Percentiles rank a stretch among this genome's conserved stretches.
These are phyloP conservation scores for Penicillium sp. DNA, from an alignment of 2,329 filamentous ascomycete species.

Conservation along the genomic window DNA sequence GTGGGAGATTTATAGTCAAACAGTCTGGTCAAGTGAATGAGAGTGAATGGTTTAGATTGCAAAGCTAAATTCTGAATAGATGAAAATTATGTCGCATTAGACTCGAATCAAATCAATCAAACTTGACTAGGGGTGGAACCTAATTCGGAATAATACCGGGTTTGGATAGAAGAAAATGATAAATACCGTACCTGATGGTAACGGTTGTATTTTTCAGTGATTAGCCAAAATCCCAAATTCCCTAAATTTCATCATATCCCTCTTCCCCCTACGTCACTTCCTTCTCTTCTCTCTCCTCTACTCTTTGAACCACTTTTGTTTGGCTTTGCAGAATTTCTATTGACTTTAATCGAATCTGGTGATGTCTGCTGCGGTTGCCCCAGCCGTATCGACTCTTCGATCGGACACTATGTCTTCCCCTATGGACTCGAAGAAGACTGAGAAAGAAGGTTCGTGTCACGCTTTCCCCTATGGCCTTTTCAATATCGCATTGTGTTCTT, in stretches of 20 bases:
- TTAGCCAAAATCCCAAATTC: constrained; percentile 14
- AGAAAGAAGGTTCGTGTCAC: constrained; percentile 41
- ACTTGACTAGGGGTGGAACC: background rate
- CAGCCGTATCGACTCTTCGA: constrained; percentile 33
- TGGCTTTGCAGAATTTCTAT: constrained; percentile 19
- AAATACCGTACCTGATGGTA: constrained; percentile 3
- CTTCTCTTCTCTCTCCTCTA: constrained; percentile 26
- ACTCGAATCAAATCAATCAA: no score
- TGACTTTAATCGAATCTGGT: constrained; percentile 15
- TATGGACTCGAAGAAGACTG: constrained; percentile 45
- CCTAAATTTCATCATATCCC: constrained; percentile 33
- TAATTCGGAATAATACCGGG: background rate
- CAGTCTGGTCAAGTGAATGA: background rate
- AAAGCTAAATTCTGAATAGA: no score
- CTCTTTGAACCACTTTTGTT: constrained; percentile 17
- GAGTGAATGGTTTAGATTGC: background rate
- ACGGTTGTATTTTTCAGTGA: background rate
- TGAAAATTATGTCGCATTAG: background rate
- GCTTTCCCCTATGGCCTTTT: constrained; percentile 7
- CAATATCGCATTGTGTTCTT: constrained; percentile 11
- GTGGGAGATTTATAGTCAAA: background rate
- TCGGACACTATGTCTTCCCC: constrained; percentile 32
- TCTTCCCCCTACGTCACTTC: constrained; percentile 41
- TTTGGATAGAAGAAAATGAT: background rate
- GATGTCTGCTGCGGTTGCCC: constrained; percentile 44